phyloP scores from a whole-genome alignment of 805 yeast species.

The Myxozyma lipomycoides region DNA sequence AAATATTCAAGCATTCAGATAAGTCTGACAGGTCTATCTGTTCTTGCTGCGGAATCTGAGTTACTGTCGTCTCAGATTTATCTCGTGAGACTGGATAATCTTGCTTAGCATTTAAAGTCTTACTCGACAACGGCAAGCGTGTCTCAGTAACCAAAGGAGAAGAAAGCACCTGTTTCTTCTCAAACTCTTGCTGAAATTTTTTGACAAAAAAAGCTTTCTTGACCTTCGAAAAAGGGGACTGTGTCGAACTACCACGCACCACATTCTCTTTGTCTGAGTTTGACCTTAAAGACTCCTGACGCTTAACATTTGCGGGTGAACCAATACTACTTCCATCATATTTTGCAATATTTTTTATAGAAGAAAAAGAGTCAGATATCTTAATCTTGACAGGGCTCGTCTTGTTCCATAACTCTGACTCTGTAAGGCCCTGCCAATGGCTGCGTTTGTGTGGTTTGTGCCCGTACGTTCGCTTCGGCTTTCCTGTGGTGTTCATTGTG shows the following conservation, averaged over 20 bases:
- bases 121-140: too few relatives aligned
- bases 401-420: constrained; percentile 17
- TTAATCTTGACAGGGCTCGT: constrained; percentile 19
- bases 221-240: constrained; percentile 6
- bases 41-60: constrained; percentile 9
- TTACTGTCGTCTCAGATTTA: background rate
- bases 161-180: background rate
- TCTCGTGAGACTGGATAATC: background rate
- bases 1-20: constrained; percentile 12
- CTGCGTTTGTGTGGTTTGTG: constrained; percentile 10
- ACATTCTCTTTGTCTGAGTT: constrained; percentile 9
- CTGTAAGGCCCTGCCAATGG: constrained; percentile 23
- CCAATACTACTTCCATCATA: background rate
- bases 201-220: constrained; percentile 3
- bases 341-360: background rate
- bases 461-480: constrained; percentile 19
- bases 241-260: background rate
- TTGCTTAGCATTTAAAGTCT: background rate
- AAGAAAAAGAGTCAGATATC: background rate
- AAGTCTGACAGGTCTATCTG: constrained; percentile 19
- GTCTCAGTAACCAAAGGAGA: too few relatives aligned
- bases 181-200: background rate
- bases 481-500: background rate
- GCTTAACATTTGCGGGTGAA: background rate
- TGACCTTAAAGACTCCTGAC: background rate